phyloP scores from a whole-genome alignment of 805 yeast genomes.

The Metschnikowia reukaufii region DNA sequence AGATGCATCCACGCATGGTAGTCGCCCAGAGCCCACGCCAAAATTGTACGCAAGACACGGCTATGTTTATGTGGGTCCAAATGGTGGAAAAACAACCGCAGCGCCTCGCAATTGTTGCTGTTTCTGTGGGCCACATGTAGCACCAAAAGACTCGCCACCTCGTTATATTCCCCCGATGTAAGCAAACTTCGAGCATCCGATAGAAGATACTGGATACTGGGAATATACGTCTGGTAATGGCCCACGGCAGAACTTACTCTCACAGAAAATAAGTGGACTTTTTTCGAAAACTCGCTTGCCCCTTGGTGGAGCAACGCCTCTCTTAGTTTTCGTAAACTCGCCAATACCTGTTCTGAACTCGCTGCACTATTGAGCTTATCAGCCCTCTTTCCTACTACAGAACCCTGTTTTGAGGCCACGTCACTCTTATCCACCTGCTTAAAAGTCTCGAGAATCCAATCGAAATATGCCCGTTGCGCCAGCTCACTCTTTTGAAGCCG shows the following conservation, averaged over 20 bases:
- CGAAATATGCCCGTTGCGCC: conserved; percentile 44
- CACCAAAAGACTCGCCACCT: conserved; percentile 41
- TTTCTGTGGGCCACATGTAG: conserved; percentile 48
- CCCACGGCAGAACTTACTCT: conserved; percentile 46
- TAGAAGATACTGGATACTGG: conserved; percentile 48
- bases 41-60: conserved; percentile 19
- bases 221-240: conserved; percentile 54
- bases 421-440: conserved; percentile 3
- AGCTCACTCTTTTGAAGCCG: conserved; percentile 45
- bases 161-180: conserved; percentile 33
- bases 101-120: conserved; percentile 31
- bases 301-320: conserved; percentile 49
- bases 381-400: background rate
- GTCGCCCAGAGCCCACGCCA: conserved; percentile 32
- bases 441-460: conserved; percentile 29
- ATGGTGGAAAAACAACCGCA: conserved; percentile 30
- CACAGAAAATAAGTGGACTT: conserved; percentile 50
- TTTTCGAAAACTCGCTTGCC: conserved; percentile 40
- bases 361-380: conserved; percentile 20
- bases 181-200: conserved; percentile 25
- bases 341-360: conserved; percentile 20
- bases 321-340: conserved; percentile 48
- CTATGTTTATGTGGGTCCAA: conserved; percentile 19
- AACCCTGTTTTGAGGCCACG: background rate
- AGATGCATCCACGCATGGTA: conserved; percentile 30